phyloP scores from a whole-genome alignment of 192 early-diverging fungal species.

The Linnemannia schmuckeri region DNA sequence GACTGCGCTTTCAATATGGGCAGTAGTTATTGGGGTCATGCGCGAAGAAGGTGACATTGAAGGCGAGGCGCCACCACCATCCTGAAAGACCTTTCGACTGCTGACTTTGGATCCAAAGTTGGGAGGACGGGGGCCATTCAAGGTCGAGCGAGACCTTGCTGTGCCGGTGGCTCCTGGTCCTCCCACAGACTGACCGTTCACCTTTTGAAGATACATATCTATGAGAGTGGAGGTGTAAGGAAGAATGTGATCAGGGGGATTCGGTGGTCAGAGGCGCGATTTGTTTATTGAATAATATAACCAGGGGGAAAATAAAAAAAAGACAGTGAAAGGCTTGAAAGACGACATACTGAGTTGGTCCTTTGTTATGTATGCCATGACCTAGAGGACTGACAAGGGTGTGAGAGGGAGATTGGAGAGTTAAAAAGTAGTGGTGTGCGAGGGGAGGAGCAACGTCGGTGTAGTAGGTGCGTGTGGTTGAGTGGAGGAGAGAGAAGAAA shows the following conservation, averaged over 20 bases:
- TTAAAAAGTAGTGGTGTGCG: neutral
- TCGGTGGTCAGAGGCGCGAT: neutral
- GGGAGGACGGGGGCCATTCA: slow-evolving; percentile 45
- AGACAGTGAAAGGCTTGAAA: neutral
- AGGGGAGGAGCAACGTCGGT: neutral
- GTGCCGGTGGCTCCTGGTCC: slow-evolving; percentile 34
- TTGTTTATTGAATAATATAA: neutral
- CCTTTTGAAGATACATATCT: slow-evolving; percentile 53
- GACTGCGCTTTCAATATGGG: slow-evolving; percentile 35
- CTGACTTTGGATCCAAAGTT: slow-evolving; percentile 40
- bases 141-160: slow-evolving; percentile 32
- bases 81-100: slow-evolving; percentile 46
- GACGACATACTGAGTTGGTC: slow-evolving; percentile 43
- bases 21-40: neutral
- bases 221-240: neutral
- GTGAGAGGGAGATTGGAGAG: neutral
- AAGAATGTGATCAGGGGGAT: neutral
- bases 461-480: neutral
- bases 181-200: slow-evolving; percentile 23
- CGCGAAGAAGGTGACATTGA: slow-evolving; percentile 9
- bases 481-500: neutral
- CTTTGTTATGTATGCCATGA: slow-evolving; percentile 46
- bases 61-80: neutral
- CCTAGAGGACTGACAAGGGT: neutral
- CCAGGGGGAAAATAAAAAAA: neutral